Evolutionary conservation across 495 filamentous ascomycete species (phyloP).

Genomic region (Tuber melanosporum): DNA sequence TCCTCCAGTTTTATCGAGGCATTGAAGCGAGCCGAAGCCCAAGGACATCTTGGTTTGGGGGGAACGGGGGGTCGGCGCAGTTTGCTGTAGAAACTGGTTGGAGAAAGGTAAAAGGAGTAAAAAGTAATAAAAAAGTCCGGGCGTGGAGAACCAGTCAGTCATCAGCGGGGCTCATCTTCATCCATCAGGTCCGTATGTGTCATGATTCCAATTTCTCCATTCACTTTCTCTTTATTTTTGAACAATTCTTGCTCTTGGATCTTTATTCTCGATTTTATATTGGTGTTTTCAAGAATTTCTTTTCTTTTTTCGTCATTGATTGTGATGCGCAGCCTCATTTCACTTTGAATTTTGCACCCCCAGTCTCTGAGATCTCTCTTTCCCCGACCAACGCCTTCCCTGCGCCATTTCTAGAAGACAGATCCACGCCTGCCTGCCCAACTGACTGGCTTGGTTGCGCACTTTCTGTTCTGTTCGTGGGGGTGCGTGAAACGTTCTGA

Average conservation of each 20-base stretch:
- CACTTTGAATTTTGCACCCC: conserved; percentile 10
- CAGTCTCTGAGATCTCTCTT: conserved; percentile 16
- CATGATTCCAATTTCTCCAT: conserved; percentile 14
- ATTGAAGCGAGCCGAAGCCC: conserved; percentile 1
- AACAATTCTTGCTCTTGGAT: conserved; percentile 9
- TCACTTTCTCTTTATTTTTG: conserved; percentile 1
- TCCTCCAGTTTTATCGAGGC: background rate
- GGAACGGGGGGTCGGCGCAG: background rate
- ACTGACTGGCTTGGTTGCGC: conserved; percentile 3
- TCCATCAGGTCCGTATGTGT: conserved; percentile 11
- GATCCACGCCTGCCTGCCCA: background rate
- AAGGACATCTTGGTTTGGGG: background rate
- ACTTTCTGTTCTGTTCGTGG: conserved; percentile 11
- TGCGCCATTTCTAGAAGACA: conserved; percentile 1
- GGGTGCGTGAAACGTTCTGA: conserved; percentile 20
- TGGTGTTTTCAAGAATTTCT: conserved; percentile 18
- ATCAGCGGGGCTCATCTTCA: conserved; percentile 12
- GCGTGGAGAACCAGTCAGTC: conserved; percentile 2
- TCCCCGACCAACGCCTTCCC: conserved; percentile 18
- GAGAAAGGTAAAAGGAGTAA: background rate
- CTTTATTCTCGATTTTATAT: conserved; percentile 22
- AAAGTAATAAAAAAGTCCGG: background rate
- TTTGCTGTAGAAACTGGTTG: background rate
- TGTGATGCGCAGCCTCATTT: conserved; percentile 25
- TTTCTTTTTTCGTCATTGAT: conserved; percentile 20